Conservation (phyloP, 2,329 filamentous ascomycete genomes). For the Colletotrichum karsti region DNA sequence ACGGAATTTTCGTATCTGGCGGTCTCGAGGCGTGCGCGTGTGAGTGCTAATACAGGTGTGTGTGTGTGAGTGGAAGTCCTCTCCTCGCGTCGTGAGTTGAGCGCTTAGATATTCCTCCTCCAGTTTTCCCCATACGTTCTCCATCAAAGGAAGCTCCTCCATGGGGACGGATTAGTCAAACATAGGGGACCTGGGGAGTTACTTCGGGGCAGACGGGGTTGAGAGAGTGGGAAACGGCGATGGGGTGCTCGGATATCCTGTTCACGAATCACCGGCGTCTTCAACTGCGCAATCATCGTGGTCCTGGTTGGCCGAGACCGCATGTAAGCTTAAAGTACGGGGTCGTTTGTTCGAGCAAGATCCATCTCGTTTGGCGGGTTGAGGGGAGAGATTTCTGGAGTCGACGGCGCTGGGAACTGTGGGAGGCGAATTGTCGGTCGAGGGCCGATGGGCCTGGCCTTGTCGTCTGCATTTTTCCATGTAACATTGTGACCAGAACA, state of each 20-base stretch:
- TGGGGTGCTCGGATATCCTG: background rate
- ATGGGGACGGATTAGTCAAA: background rate
- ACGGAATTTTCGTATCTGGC: background rate
- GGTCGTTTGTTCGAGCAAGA: background rate
- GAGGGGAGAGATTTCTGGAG: background rate
- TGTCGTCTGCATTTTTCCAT: background rate
- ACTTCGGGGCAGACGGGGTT: background rate
- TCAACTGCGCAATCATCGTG: background rate
- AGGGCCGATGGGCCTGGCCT: constrained; percentile 18
- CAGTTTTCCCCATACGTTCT: constrained; percentile 9
- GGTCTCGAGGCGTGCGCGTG: too few species aligned
- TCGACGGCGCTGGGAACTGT: background rate
- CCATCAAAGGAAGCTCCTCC: constrained; percentile 22
- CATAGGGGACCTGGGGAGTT: background rate
- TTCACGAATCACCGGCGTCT: constrained; percentile 13
- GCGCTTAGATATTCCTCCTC: constrained; percentile 18
- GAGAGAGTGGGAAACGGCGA: background rate
- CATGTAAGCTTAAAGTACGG: constrained; percentile 21
- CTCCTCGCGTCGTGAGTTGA: background rate
- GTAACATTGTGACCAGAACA: background rate
- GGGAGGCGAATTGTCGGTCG: constrained; percentile 12
- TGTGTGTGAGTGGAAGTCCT: background rate
- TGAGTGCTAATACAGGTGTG: background rate
- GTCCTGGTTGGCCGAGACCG: constrained; percentile 12
- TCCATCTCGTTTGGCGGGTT: constrained; percentile 6